These are phyloP conservation scores for Podaxis sp. DNA, from an alignment of 768 basidiomycete species.

Conservation along the genomic window DNA sequence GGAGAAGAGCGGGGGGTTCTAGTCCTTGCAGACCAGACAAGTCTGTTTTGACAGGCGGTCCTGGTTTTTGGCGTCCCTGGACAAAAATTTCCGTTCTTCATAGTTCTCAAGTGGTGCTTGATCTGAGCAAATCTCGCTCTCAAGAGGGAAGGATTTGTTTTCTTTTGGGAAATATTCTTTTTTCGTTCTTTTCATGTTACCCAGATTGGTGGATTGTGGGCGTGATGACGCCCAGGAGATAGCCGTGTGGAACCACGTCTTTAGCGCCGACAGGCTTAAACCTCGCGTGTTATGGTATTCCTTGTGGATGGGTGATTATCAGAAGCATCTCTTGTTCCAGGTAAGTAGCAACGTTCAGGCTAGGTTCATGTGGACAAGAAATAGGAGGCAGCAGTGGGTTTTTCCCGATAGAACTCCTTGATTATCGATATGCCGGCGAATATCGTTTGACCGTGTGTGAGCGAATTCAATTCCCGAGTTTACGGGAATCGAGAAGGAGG, in stretches of 20 bases:
- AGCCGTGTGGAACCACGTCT: background rate
- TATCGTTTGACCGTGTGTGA: background rate
- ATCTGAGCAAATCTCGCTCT: background rate
- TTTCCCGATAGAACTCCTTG: background rate
- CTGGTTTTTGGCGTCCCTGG: background rate
- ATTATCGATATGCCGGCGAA: background rate
- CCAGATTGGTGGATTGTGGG: background rate
- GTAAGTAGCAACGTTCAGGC: background rate
- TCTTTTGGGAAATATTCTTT: background rate
- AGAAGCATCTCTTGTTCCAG: background rate
- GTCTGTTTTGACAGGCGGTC: background rate
- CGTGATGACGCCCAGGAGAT: background rate
- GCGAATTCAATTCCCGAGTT: background rate
- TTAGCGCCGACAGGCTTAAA: background rate
- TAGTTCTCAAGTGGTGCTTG: background rate
- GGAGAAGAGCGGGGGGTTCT: background rate
- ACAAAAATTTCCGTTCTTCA: background rate
- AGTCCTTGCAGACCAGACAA: background rate
- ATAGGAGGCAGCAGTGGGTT: background rate
- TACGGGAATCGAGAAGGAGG: background rate
- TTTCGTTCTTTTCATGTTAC: background rate
- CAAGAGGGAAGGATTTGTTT: background rate
- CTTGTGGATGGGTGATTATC: background rate
- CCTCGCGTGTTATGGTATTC: background rate
- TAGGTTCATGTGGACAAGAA: background rate